Conservation (phyloP, 2,329 filamentous ascomycete species). For the Anthostomella pinea region DNA sequence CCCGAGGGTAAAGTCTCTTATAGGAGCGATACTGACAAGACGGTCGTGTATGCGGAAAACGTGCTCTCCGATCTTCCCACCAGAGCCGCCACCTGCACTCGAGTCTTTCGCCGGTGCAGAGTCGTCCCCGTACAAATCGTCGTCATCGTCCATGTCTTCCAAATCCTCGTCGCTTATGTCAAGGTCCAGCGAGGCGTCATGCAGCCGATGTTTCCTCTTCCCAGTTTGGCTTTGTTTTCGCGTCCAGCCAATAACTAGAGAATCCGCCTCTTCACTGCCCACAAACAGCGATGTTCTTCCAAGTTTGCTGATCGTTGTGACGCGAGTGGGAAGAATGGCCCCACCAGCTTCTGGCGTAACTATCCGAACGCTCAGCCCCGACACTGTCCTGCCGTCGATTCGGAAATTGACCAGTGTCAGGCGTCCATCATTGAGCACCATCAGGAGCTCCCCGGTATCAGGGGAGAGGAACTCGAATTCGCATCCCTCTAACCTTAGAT, state of each 20-base stretch:
- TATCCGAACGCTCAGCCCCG: constrained; percentile 71
- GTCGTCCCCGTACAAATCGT: constrained; percentile 64
- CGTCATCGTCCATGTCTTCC: constrained; percentile 59
- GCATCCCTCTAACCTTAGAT: constrained; percentile 78
- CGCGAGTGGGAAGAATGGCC: constrained; percentile 55
- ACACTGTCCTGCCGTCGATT: constrained; percentile 87
- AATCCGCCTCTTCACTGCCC: constrained; percentile 81
- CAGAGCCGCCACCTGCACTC: constrained; percentile 37
- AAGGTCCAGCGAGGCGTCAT: constrained; percentile 51
- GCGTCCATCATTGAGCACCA: constrained; percentile 73
- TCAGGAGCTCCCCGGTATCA: constrained; percentile 78
- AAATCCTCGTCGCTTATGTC: constrained; percentile 51
- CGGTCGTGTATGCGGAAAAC: constrained; percentile 74
- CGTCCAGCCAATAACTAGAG: constrained; percentile 76
- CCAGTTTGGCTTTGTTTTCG: constrained; percentile 59
- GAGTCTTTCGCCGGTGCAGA: constrained; percentile 36
- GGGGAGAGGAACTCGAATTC: constrained; percentile 72
- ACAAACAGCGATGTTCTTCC: constrained; percentile 72
- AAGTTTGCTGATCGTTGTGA: constrained; percentile 69
- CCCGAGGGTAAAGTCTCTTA: constrained; percentile 72
- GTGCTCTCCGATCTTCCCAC: constrained; percentile 59
- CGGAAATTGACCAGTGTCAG: constrained; percentile 77
- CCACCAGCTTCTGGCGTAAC: constrained; percentile 64
- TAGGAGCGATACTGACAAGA: constrained; percentile 74
- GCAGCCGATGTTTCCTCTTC: constrained; percentile 60